Base-by-base conservation (phyloP, 2,329 filamentous ascomycete species). In the Knoxdaviesia capensis region DNA sequence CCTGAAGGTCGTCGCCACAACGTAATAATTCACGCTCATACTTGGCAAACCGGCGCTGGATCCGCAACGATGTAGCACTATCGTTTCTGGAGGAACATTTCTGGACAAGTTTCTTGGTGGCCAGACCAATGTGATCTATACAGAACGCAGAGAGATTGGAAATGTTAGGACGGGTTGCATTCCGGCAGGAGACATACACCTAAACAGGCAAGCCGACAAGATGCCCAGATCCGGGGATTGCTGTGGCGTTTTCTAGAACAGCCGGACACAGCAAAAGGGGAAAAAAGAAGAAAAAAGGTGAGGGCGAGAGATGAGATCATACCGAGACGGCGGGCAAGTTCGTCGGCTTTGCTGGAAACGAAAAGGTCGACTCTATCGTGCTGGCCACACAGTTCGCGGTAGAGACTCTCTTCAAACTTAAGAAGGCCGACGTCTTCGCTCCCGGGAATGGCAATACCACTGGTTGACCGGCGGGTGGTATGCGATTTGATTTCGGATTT, bases 401-500 rank as follows among this genome's bases (percentile, higher is more conserved):
- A 84, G 46, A 90, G 74, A n/a, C 68, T 64, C 43, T 77, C 68
- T 53, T 88, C 80, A 51, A 88, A 85, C 42, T 65, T 69, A 49
- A 61, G 57, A 29, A 80, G 63, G 1, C 65, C 59, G 6, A 63
- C 58, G 53, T 79, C 74, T 49, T 66, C 66, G 43, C 80, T 74
- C 10, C 81, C 81, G 1, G 83, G 83, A 43, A 90, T 87, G 20
- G 77, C 68, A 43, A 86, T 74, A 38, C 80, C 78, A 31, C 65
- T 65, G 40, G 76, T 78, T 51, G 80, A 74, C 56, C 78, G 74
- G 38, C 69, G 71, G 8, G 77, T 79, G 2, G 84, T 92, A 54
- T 85, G 73, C 46, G 71, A 71, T 57, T 88, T 90, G 64, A 92
- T 88, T 52, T 83, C 69, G 56, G 82, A 71, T 59, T 92, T 92